phyloP scores from a whole-genome alignment of 1,139 yeast genomes.

The Kluyveromyces sp. region DNA sequence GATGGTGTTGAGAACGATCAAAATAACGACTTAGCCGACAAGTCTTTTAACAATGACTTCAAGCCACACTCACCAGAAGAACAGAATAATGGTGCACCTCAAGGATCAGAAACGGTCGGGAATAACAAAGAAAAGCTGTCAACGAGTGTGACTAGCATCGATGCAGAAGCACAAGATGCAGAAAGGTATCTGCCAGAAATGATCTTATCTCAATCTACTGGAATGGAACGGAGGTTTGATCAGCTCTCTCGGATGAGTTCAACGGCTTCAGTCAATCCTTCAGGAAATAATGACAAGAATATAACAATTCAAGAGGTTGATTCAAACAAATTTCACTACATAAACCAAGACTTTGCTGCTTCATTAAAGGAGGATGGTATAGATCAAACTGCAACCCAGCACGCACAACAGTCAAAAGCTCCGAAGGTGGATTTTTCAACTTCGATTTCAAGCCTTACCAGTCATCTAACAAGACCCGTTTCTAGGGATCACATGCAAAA shows the following conservation, averaged over 20 bases:
- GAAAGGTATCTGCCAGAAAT: conserved; percentile 35
- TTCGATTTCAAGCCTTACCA: conserved; percentile 29
- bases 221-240: conserved; percentile 37
- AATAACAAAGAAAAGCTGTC: neutral
- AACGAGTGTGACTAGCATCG: neutral
- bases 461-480: conserved; percentile 20
- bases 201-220: conserved; percentile 45
- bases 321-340: conserved; percentile 13
- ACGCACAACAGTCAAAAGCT: neutral
- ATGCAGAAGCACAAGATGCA: neutral
- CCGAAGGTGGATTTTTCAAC: conserved; percentile 20
- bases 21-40: neutral
- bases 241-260: conserved; percentile 32
- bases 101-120: neutral
- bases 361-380: conserved; percentile 8
- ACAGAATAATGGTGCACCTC: neutral
- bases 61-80: neutral
- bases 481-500: conserved; percentile 1
- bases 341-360: conserved; percentile 15
- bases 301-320: conserved; percentile 6
- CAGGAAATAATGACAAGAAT: conserved; percentile 2
- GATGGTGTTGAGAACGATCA: conserved; percentile 1
- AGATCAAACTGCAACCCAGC: neutral
- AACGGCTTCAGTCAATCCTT: conserved; percentile 10
- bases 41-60: neutral